Conservation (phyloP, 345 rosid species). For the Rhodamnia argentea region DNA sequence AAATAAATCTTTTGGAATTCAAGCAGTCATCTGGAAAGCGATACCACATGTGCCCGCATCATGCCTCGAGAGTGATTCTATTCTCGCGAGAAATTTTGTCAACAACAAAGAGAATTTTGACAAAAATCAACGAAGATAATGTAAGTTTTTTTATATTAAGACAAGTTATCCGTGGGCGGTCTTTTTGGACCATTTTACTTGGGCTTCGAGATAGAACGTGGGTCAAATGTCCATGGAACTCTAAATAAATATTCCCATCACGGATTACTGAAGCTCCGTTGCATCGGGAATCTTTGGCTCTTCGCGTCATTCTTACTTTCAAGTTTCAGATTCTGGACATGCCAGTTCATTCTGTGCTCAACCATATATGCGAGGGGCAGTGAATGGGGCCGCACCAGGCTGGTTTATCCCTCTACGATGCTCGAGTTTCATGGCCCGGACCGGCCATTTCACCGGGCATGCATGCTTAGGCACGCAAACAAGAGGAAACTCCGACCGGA, state of each 20-base stretch:
- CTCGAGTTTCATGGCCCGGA: not conserved
- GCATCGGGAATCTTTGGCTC: not conserved
- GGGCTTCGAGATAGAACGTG: not conserved
- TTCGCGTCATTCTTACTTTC: not conserved
- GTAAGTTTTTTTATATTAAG: not conserved
- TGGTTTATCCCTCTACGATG: not conserved
- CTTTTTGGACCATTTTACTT: not conserved
- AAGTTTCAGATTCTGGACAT: not conserved
- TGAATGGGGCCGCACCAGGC: not conserved
- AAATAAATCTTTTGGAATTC: not conserved
- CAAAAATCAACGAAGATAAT: not conserved
- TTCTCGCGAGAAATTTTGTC: not conserved
- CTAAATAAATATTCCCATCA: too few relatives aligned
- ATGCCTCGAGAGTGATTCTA: not conserved
- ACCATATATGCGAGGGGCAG: not conserved
- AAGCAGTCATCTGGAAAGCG: not conserved
- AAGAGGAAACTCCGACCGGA: not conserved
- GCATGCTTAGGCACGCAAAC: not conserved
- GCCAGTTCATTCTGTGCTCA: not conserved
- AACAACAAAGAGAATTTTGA: not conserved
- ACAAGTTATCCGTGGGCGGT: not conserved
- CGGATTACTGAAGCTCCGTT: not conserved
- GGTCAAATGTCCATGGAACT: not conserved
- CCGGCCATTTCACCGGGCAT: not conserved
- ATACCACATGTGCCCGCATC: not conserved